These are phyloP conservation scores for Rhazya stricta DNA, from an alignment of 257 asterid species.

Conservation along the genomic window DNA sequence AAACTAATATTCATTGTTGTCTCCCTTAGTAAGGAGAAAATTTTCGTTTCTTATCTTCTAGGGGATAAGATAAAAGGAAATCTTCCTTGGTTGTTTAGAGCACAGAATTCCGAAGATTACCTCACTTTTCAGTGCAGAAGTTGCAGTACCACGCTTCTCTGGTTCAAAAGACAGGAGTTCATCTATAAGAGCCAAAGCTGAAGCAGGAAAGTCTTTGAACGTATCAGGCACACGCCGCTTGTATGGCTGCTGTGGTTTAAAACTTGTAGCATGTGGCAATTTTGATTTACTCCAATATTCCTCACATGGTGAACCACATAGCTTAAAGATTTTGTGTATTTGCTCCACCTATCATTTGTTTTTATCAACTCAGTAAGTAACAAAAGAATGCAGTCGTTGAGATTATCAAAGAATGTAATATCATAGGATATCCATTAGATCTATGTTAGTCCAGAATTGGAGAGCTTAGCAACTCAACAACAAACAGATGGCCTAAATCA, in stretches of 20 bases:
- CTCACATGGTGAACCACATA: slow-evolving; percentile 88
- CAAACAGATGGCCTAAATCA: neutral
- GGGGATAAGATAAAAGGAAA: neutral
- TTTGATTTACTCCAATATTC: slow-evolving; percentile 68
- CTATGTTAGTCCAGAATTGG: neutral
- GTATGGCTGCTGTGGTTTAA: slow-evolving; percentile 58
- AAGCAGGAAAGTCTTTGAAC: slow-evolving; percentile 67
- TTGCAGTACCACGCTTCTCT: slow-evolving; percentile 65
- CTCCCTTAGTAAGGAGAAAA: neutral
- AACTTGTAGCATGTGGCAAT: slow-evolving; percentile 73
- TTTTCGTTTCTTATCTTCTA: neutral
- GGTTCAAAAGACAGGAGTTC: slow-evolving; percentile 83
- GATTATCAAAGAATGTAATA: neutral
- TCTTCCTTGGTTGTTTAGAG: neutral
- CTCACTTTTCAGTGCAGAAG: slow-evolving; percentile 72
- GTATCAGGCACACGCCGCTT: slow-evolving; percentile 59
- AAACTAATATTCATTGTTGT: neutral
- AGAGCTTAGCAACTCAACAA: neutral
- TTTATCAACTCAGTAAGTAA: slow-evolving; percentile 6
- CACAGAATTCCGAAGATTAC: slow-evolving; percentile 28
- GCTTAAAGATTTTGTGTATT: slow-evolving; percentile 90
- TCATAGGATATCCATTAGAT: neutral
- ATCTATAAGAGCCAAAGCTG: slow-evolving; percentile 69
- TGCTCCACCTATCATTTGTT: slow-evolving; percentile 68
- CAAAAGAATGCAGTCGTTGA: neutral